Evolutionary conservation across 148 eudicot species (phyloP), one percentile per base, ranked within the genome.

Genomic region (Silene uniflora): DNA sequence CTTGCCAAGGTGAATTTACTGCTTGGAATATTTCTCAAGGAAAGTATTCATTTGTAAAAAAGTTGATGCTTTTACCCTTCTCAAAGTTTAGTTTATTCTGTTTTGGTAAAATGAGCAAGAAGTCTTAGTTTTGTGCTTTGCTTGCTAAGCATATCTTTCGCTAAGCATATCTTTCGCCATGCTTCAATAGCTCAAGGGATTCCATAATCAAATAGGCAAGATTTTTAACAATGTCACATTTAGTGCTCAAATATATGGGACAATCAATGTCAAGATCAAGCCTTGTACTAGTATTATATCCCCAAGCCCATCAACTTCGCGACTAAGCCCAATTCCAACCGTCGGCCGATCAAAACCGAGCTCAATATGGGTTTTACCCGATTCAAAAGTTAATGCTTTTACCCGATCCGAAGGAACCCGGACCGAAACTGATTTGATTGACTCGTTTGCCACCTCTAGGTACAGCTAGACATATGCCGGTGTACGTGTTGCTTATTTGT

Each of bases 11-110:
- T 75, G 78, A 66, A 55, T 10, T 52, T 66, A 42, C 17, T 75
- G 27, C 61, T 9, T 0, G 77, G 83, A 89, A 87, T 83, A 85
- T 75, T 83, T 86, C 87, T 19, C 7, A 67, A 83, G 88, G 64
- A 83, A 89, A 86, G 81, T 66, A 35, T 23, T 66, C 44, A 47
- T 27, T 67, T 32, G 9, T n/a, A n/a, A 21, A 76, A 74, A 81
- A 80, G 79, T 52, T 79, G 71, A 77, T 84, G 75, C 84, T 86
- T 86, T 84, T 79, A 78, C 86, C 64, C 59, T 2, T 66, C 32
- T 68, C 67, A 81, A 86, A 83, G 88, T 61, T 78, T 68, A 54
- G 81, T 81, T 84, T 78, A 84, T 83, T 83, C 80, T 14, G 29
- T 24, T 73, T 65, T 24, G 79, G 75, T 72, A 73, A 80, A 81